phyloP scores from a whole-genome alignment of 2,329 filamentous ascomycete genomes.

The Leptographium radiaticola region DNA sequence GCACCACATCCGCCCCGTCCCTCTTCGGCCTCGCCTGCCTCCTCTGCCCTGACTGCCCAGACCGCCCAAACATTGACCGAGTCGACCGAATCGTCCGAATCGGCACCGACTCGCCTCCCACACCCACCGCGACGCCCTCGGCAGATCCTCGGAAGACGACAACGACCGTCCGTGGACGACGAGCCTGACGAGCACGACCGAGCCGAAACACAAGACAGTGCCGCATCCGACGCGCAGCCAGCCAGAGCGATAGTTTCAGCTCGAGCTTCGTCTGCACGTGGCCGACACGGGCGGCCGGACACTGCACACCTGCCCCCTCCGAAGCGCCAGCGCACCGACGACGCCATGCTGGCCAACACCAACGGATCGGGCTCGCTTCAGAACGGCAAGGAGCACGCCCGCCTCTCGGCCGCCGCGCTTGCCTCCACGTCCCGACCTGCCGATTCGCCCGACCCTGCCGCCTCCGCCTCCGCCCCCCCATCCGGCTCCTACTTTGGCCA shows the following conservation, averaged over 20 bases:
- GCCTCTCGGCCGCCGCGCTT: neutral
- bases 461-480: neutral
- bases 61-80: neutral
- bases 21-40: neutral
- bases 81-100: neutral
- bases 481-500: conserved; percentile 59
- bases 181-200: conserved; percentile 14
- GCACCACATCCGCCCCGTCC: conserved; percentile 1
- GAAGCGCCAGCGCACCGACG: conserved; percentile 7
- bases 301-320: neutral
- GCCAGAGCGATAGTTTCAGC: neutral
- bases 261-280: neutral
- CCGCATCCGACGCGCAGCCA: neutral
- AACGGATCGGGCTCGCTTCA: conserved; percentile 39
- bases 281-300: neutral
- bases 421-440: neutral
- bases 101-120: neutral
- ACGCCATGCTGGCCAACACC: conserved; percentile 12
- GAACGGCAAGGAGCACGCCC: conserved; percentile 16
- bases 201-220: neutral
- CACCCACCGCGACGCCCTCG: conserved; percentile 5
- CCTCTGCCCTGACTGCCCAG: neutral
- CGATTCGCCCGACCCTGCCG: neutral
- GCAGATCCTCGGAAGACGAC: conserved; percentile 42
- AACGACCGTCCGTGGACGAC: conserved; percentile 30